Base-by-base conservation (phyloP, 2,329 filamentous ascomycete species). In the Fusarium brachygibbosum region DNA sequence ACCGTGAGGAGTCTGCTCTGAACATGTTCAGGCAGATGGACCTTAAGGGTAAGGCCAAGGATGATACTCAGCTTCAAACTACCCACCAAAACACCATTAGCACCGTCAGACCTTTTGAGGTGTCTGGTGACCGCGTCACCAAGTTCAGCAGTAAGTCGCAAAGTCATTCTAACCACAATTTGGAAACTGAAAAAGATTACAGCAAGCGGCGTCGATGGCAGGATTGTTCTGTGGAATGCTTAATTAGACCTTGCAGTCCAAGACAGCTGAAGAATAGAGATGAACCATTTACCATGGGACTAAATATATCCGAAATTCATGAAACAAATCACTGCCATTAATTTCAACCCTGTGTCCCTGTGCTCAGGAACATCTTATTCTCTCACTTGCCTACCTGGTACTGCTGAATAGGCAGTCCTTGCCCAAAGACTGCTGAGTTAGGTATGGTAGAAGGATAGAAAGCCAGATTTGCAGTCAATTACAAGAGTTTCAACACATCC, bases 21-120 rank as follows among this genome's bases (percentile, higher is more conserved):
- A 97, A 98, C 81, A 97, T 98, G 93, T 99, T 99, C 84, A 89
- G 90, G 76, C 94, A 98, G 84, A 98, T 99, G 96, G 96, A 99
- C 81, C 86, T 99, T 70, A 97, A 96, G 86, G 96, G 96, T 67
- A 97, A 97, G 82, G 84, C 86, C 58, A 93, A 93, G 77, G 94
- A 97, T 76, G 94, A 98, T 79, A 98, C 94, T 6, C 93, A 97
- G 83, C 86, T 99, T 73, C 96, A 93, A 83, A 98, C 96, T 13
- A 89, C 96, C 46, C 96, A 99, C 81, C 96, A 99, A 79, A 99
- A 99, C 82, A 97, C 94, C 28, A 93, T 99, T 77, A 93, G 88
- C 76, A 97, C 90, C 3, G 84, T 99, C 51, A 88, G 96, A 42
- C 85, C 88, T 21, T 98, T 91, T 78, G 88, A 94, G 75, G 87